phyloP scores from a whole-genome alignment of 1,139 yeast genomes.

The Komagataea norvegica region DNA sequence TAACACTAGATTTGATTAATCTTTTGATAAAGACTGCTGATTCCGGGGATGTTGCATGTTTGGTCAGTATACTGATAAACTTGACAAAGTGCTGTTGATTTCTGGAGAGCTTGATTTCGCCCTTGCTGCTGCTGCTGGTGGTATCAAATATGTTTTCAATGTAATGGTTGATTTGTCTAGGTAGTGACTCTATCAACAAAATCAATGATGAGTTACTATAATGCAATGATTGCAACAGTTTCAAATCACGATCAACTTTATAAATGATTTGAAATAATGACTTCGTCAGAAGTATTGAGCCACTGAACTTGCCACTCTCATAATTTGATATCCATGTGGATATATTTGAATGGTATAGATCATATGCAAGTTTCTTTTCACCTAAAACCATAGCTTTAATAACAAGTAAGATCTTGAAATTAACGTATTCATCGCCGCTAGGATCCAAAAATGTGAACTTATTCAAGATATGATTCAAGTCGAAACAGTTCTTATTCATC shows the following conservation, averaged over 20 bases:
- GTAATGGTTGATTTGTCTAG: constrained; percentile 8
- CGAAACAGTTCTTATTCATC: constrained; percentile 7
- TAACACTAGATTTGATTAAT: constrained; percentile 9
- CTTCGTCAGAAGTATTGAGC: constrained; percentile 8
- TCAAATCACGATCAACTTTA: constrained; percentile 9
- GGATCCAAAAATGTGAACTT: constrained; percentile 14
- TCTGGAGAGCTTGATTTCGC: constrained; percentile 5
- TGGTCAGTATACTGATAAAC: constrained; percentile 4
- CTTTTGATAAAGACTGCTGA: constrained; percentile 1
- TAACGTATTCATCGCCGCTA: neutral
- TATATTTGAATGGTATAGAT: constrained; percentile 7
- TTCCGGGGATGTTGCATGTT: neutral
- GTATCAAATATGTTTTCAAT: neutral
- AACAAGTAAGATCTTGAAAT: constrained; percentile 8
- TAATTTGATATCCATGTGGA: constrained; percentile 7
- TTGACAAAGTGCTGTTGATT: constrained; percentile 10
- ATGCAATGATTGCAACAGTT: constrained; percentile 1
- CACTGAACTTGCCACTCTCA: constrained; percentile 1
- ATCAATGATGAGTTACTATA: constrained; percentile 5
- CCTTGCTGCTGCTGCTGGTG: neutral
- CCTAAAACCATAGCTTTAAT: constrained; percentile 9
- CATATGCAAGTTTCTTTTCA: constrained; percentile 1
- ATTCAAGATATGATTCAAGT: constrained; percentile 9
- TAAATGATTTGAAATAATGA: constrained; percentile 13
- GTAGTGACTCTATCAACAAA: constrained; percentile 12